Percentiles rank a stretch among this genome's conserved stretches.
Evolutionary conservation across 331 rosid genomes (phyloP).

Genomic region (Phaseolus coccineus): DNA sequence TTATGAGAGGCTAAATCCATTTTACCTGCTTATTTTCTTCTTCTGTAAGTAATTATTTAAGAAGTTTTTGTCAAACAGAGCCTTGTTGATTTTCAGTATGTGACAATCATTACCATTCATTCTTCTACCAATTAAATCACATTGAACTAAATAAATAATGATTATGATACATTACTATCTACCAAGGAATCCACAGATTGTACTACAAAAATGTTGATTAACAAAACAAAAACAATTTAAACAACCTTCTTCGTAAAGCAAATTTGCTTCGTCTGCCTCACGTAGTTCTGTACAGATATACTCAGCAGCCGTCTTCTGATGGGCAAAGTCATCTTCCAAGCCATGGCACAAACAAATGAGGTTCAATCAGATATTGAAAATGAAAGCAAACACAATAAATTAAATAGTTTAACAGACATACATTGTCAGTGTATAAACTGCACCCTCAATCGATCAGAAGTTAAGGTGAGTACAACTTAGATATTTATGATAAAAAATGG

Average conservation of each 20-base stretch:
- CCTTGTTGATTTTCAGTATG: background rate
- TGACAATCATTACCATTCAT: conserved; percentile 20
- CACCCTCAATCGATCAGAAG: background rate
- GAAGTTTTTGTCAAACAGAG: background rate
- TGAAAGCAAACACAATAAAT: background rate
- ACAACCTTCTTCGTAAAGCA: conserved; percentile 87
- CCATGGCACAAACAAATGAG: conserved; percentile 44
- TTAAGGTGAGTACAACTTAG: background rate
- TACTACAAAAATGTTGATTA: conserved; percentile 1
- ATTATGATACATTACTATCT: conserved; percentile 15
- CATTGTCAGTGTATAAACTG: background rate
- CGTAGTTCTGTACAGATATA: conserved; percentile 66
- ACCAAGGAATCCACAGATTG: background rate
- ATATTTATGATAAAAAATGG: background rate
- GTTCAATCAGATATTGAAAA: conserved; percentile 40
- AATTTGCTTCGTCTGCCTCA: conserved; percentile 89
- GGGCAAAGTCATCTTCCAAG: conserved; percentile 69
- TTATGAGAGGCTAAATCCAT: background rate
- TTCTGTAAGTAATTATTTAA: background rate
- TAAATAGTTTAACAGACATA: background rate
- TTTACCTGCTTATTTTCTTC: conserved; percentile 1
- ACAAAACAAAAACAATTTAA: background rate
- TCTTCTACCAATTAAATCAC: conserved; percentile 19
- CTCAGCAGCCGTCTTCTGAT: conserved; percentile 70
- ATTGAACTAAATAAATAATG: conserved; percentile 14